Evolutionary conservation across 768 basidiomycete genomes (phyloP).

Genomic region (Amanita subjunquillea): DNA sequence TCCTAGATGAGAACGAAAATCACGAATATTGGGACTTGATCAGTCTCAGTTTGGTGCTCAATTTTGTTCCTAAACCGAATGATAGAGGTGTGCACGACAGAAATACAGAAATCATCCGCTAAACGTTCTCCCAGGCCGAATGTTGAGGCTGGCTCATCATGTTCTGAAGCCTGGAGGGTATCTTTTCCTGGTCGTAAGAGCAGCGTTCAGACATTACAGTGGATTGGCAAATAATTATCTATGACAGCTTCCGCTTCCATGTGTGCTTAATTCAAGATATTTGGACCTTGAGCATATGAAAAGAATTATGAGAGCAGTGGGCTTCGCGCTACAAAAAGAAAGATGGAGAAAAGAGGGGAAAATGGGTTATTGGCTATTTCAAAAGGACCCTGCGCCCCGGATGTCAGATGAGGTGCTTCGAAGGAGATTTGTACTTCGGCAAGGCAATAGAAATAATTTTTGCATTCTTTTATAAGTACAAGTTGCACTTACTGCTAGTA

Average conservation of each 20-base stretch:
- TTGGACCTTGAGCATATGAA: slow-evolving; percentile 49
- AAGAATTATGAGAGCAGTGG: slow-evolving; percentile 47
- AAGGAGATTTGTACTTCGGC: slow-evolving; percentile 50
- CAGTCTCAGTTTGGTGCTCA: slow-evolving; percentile 82
- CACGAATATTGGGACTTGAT: slow-evolving; percentile 62
- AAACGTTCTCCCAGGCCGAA: slow-evolving; percentile 40
- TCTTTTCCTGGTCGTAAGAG: slow-evolving; percentile 62
- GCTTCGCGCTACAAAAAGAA: slow-evolving; percentile 49
- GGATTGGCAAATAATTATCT: neutral
- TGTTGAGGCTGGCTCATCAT: slow-evolving; percentile 52
- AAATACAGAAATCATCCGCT: neutral
- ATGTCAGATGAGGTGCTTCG: slow-evolving; percentile 20
- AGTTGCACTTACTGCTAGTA: neutral
- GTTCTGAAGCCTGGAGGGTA: slow-evolving; percentile 46
- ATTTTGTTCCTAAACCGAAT: slow-evolving; percentile 69
- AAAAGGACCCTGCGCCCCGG: slow-evolving; percentile 22
- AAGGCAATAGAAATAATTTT: slow-evolving; percentile 78
- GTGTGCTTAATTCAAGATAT: slow-evolving; percentile 81
- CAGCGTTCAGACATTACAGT: slow-evolving; percentile 6
- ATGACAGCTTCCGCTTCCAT: slow-evolving; percentile 70
- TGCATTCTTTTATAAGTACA: slow-evolving; percentile 28
- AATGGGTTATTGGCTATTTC: slow-evolving; percentile 82
- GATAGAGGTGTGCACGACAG: slow-evolving; percentile 51
- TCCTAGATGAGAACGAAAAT: slow-evolving; percentile 42
- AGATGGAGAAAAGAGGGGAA: slow-evolving; percentile 66